Conservation (phyloP, 805 yeast genomes). For the Teunomyces gatunensis region DNA sequence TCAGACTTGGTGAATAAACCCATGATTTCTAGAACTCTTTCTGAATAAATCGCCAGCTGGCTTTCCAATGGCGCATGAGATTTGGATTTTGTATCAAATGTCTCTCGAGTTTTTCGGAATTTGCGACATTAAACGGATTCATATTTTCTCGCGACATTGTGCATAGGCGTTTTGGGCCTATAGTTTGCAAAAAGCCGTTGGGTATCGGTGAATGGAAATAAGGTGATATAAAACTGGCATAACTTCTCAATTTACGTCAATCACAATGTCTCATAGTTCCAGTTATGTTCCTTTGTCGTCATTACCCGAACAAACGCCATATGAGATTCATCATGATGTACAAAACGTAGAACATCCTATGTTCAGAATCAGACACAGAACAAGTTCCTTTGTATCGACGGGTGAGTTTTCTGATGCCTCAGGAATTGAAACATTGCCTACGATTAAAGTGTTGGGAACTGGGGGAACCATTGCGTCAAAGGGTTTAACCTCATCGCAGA, state of each 20-base stretch:
- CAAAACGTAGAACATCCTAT: constrained; percentile 29
- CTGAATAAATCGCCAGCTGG: neutral
- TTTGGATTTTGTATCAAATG: neutral
- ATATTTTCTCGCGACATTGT: neutral
- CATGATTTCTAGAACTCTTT: constrained; percentile 29
- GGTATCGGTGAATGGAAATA: neutral
- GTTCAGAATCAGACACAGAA: constrained; percentile 35
- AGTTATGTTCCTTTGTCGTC: constrained; percentile 3
- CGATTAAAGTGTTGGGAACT: constrained; percentile 51
- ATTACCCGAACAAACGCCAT: constrained; percentile 6
- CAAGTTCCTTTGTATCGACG: constrained; percentile 26
- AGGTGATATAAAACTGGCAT: neutral
- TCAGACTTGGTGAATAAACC: constrained; percentile 46
- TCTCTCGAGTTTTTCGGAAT: neutral
- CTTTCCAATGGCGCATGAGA: neutral
- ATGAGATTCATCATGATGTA: constrained; percentile 23
- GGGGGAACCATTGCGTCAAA: constrained; percentile 62
- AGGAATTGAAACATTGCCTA: constrained; percentile 21
- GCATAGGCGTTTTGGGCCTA: neutral
- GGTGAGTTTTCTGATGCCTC: constrained; percentile 13
- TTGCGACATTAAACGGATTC: neutral
- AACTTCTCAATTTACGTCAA: neutral
- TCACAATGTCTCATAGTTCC: neutral
- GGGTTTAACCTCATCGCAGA: constrained; percentile 44
- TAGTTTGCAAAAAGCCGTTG: constrained; percentile 1